phyloP scores from a whole-genome alignment of 495 filamentous ascomycete genomes.

The Neurospora sp. region DNA sequence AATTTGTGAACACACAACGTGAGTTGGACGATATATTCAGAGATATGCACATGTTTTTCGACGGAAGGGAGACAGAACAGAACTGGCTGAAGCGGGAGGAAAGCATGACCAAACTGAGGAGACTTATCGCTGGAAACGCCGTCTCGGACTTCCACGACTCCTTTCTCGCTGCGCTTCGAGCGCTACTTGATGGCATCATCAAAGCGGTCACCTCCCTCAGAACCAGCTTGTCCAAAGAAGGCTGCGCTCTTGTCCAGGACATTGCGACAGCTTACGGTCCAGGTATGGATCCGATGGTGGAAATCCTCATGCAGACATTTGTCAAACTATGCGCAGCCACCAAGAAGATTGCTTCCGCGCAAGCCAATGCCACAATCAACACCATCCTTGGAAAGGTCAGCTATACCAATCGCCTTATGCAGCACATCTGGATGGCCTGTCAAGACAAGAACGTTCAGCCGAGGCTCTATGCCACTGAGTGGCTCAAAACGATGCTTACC shows the following conservation, averaged over 20 bases:
- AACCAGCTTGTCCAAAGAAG: constrained; percentile 80
- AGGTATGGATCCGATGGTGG: constrained; percentile 77
- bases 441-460: constrained; percentile 89
- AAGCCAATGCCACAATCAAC: constrained; percentile 67
- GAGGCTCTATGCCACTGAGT: constrained; percentile 65
- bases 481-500: constrained; percentile 72
- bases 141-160: constrained; percentile 61
- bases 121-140: constrained; percentile 74
- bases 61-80: constrained; percentile 79
- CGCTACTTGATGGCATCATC: constrained; percentile 76
- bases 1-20: constrained; percentile 67
- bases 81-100: constrained; percentile 88
- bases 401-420: constrained; percentile 67
- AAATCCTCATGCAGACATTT: constrained; percentile 79
- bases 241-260: constrained; percentile 78
- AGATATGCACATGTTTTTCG: constrained; percentile 71
- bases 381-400: constrained; percentile 66
- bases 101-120: constrained; percentile 61
- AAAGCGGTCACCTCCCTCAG: constrained; percentile 79
- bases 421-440: constrained; percentile 67
- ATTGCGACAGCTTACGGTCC: constrained; percentile 66
- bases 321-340: constrained; percentile 79
- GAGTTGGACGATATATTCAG: constrained; percentile 78
- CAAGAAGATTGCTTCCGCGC: constrained; percentile 81
- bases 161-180: constrained; percentile 60